Evolutionary conservation across 306 rosid genomes (phyloP).

Genomic region (Gillenia trifoliata): DNA sequence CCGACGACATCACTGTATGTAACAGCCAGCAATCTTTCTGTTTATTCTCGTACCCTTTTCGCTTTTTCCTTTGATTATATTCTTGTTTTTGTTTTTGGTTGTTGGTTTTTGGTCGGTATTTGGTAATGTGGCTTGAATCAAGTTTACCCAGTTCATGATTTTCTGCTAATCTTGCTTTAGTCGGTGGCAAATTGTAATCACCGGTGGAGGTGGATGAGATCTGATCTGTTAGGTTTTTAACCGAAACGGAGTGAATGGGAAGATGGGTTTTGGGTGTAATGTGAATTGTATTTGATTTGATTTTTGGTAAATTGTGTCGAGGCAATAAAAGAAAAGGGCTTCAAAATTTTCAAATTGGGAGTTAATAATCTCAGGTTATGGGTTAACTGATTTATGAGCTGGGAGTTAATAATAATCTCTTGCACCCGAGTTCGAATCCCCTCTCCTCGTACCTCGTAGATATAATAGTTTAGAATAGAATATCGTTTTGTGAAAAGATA

Average conservation of each 20-base stretch:
- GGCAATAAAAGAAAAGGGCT: background rate
- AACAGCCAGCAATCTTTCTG: no score
- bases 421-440: no score
- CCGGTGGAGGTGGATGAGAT: slow-evolving; percentile 34
- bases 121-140: slow-evolving; percentile 29
- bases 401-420: no score
- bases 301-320: background rate
- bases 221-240: slow-evolving; percentile 19
- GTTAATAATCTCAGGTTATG: no score
- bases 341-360: background rate
- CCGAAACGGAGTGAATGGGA: background rate
- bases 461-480: no score
- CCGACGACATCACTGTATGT: slow-evolving; percentile 74
- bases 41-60: background rate
- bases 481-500: no score
- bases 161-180: slow-evolving; percentile 21
- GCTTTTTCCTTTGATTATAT: background rate
- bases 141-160: slow-evolving; percentile 9
- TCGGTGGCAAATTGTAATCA: background rate
- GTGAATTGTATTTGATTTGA: background rate
- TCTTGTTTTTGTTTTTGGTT: background rate
- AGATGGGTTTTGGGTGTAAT: slow-evolving; percentile 1
- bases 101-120: slow-evolving; percentile 7
- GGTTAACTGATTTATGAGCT: no score
- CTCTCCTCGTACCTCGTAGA: no score